These are phyloP conservation scores for Russula compacta DNA, from an alignment of 768 basidiomycete species.

Conservation along the genomic window DNA sequence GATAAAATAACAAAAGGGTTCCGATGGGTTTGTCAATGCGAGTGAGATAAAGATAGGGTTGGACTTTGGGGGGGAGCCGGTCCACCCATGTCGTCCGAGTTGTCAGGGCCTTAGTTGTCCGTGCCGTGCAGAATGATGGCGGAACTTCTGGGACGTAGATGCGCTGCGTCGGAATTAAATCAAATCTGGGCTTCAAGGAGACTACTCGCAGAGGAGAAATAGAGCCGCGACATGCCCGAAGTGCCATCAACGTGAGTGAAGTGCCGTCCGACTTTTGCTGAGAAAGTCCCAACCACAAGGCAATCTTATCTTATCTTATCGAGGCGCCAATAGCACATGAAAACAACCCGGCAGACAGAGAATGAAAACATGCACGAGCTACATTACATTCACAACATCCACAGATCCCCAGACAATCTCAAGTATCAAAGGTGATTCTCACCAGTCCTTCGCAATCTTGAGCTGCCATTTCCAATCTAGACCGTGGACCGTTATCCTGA, in stretches of 20 bases:
- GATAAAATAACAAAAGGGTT: conserved; percentile 83
- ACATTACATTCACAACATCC: conserved; percentile 10
- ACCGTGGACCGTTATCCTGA: background rate
- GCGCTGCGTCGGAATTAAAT: background rate
- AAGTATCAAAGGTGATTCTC: conserved; percentile 20
- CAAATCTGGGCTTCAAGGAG: background rate
- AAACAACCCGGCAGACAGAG: background rate
- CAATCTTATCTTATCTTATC: conserved; percentile 18
- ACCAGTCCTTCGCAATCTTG: conserved; percentile 92
- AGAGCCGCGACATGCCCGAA: background rate
- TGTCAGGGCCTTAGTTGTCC: background rate
- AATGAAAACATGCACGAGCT: conserved; percentile 1
- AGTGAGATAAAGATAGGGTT: conserved; percentile 79
- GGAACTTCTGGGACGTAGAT: background rate
- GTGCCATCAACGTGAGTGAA: background rate
- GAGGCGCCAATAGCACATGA: background rate
- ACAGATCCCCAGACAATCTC: conserved; percentile 22
- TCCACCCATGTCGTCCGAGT: conserved; percentile 53
- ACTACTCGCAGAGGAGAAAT: background rate
- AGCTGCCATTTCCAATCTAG: conserved; percentile 83
- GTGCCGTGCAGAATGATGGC: background rate
- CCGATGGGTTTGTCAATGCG: conserved; percentile 97
- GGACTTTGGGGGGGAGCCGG: conserved; percentile 44
- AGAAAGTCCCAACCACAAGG: background rate
- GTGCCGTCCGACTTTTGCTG: background rate